Evolutionary conservation across 1,284 basidiomycete genomes (phyloP), one percentile per base, ranked within the genome.

Genomic region (Blastosporella zonata): DNA sequence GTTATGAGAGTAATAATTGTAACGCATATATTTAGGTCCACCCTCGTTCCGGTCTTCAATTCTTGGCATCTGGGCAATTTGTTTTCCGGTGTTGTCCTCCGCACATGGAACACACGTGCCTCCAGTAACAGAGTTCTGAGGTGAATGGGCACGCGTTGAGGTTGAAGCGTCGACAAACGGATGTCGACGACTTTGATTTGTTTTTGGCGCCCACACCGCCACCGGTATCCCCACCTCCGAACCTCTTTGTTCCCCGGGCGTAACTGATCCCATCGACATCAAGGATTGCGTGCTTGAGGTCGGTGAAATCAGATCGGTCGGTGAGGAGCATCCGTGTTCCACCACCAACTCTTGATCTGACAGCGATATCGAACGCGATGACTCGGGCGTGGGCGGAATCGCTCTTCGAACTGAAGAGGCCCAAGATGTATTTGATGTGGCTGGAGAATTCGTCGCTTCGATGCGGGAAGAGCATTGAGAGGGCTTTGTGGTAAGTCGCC

Each of bases 361-460:
- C 41, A 0, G 55, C 49, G 15, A 47, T 42, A 36, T 63, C 56
- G 35, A 49, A 59, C 3, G 28, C 41, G 21, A 63, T 35, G 18
- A 62, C 40, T 35, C 41, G 22, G 2, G 12, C 2, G 22, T 62
- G 58, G 0, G 49, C 22, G 0, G 39, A 15, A 3, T 12, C 1
- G 1, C 21, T 6, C 20, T 31, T 46, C 6, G 54, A 22, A 0
- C 38, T 10, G 43, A 62, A 61, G 7, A 50, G 20, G 2, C 29
- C 12, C 18, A 28, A 3, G 38, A 61, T 57, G 18, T 54, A 52
- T 1, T 50, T 28, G 2, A 35, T 35, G 37, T 59, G 59, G 0
- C 28, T 12, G 0, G 28, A 2, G 3, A 58, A 49, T 20, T 52
- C 34, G 3, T 41, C 13, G 3, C 31, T 10, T 17, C 38, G 25